These are phyloP conservation scores for Fomitopsis serialis DNA, from an alignment of 768 basidiomycete genomes.

Conservation along the genomic window DNA sequence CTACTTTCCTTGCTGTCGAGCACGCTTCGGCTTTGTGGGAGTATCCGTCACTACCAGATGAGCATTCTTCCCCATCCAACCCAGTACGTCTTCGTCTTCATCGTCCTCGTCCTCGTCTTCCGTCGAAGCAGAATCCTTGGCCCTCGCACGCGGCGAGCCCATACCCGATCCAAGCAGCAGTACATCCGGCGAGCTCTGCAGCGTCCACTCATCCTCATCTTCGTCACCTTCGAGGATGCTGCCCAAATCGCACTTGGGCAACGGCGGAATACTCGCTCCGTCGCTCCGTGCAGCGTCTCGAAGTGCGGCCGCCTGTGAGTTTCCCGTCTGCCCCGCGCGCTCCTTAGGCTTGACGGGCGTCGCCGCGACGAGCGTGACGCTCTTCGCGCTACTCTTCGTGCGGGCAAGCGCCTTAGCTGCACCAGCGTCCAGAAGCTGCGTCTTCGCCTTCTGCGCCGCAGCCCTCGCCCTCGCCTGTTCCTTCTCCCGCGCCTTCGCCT, in stretches of 20 bases:
- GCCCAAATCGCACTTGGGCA: neutral
- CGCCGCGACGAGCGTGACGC: conserved; percentile 46
- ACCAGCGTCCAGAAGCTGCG: neutral
- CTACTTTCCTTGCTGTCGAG: too few species aligned
- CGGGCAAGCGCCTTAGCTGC: neutral
- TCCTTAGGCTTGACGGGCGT: conserved; percentile 42
- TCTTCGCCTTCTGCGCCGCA: conserved; percentile 2
- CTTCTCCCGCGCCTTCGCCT: conserved; percentile 7
- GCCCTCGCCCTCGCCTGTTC: conserved; percentile 5
- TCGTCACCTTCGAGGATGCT: conserved; percentile 13
- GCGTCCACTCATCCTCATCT: conserved; percentile 20
- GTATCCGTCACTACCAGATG: too few species aligned
- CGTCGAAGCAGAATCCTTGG: too few species aligned
- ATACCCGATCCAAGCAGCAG: conserved; percentile 6
- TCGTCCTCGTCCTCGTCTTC: too few species aligned
- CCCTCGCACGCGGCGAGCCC: too few species aligned
- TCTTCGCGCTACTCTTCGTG: conserved; percentile 14
- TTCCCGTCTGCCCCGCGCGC: neutral
- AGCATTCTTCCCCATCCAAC: too few species aligned
- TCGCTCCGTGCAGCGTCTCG: neutral
- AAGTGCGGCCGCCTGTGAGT: neutral
- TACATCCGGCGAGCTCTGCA: conserved; percentile 18
- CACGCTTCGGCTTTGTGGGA: too few species aligned
- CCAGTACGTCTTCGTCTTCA: too few species aligned
- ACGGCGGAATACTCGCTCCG: neutral